Base-by-base conservation (phyloP, 2,329 filamentous ascomycete species). In the Penicillium brevicompactum region DNA sequence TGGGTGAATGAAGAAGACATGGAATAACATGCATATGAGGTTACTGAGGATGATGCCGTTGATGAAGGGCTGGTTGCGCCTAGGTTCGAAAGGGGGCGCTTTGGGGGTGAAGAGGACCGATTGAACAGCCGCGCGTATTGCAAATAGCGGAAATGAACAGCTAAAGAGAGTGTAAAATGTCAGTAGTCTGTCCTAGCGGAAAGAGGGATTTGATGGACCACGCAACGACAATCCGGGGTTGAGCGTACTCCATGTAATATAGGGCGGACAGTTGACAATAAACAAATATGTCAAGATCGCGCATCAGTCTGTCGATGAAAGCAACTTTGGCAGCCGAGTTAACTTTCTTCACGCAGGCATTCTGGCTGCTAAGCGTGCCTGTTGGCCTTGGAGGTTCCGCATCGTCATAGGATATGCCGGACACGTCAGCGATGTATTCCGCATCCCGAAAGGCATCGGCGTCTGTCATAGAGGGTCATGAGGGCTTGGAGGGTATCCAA, bases 191-290 rank as follows among this genome's bases (percentile, higher is more conserved):
- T 27, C 11, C 16, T 14, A 21, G 5, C 16, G 40, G 31, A 27
- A 51, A 41, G 37, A 46, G 22, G 37, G 34, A 21, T 42, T 32
- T 34, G 31, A 37, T 30, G 7, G 32, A 41, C 21, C 22, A 50
- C n/a, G 22, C 41, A 16, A 24, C 13, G 22, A 56, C 46, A 53
- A 24, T 10, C 22, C 49, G 13, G 32, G 18, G 40, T 18, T 51
- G 51, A 32, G 66, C 81, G 65, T 77, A 86, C 84, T 87, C 85
- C 72, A 86, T 79, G 68, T 87, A 84, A 70, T 87, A 87, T 55
- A 86, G 70, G 7, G 80, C 78, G 37, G 84, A 83, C 56, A 87
- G 74, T 73, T 87, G 76, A 68, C 84, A 81, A 72, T 85, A 87
- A 53, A 86, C 79, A 46, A 85, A 66, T 62, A 84, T 78, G 64